phyloP scores from a whole-genome alignment of 352 stramenopile species.

The Albugo candida region DNA sequence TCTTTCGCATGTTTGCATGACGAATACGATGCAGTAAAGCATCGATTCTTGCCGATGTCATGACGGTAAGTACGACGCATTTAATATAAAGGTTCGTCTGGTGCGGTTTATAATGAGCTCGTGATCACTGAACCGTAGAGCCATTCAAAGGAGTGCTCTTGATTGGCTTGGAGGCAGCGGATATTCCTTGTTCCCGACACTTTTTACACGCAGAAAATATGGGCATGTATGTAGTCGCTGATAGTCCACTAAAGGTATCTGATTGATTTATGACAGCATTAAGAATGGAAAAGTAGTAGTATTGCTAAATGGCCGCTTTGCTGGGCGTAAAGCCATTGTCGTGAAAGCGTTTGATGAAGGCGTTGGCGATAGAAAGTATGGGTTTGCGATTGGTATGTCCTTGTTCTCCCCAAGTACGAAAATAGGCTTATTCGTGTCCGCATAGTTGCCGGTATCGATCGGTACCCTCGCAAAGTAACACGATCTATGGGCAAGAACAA shows the following conservation, averaged over 20 bases:
- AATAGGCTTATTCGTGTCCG: background rate
- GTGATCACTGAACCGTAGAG: too few species aligned
- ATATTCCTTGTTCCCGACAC: too few species aligned
- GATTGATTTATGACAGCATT: slow-evolving; percentile 32
- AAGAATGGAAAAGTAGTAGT: slow-evolving; percentile 99
- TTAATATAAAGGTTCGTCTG: too few species aligned
- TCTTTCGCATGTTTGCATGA: too few species aligned
- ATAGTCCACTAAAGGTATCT: background rate
- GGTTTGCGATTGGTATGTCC: slow-evolving; percentile 83
- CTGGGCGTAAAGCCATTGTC: slow-evolving; percentile 97
- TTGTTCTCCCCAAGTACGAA: background rate
- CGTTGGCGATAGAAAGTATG: slow-evolving; percentile 91
- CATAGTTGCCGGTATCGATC: slow-evolving; percentile 87
- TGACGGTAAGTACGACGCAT: too few species aligned
- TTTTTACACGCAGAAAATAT: too few species aligned
- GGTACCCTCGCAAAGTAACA: slow-evolving; percentile 94
- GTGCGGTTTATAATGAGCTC: too few species aligned
- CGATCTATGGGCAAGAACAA: slow-evolving; percentile 93
- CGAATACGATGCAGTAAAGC: too few species aligned
- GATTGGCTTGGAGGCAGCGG: too few species aligned
- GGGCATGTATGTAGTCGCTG: background rate
- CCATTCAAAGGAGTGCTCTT: too few species aligned
- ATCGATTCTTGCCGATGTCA: too few species aligned
- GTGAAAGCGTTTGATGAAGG: slow-evolving; percentile 98
- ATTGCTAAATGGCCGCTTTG: slow-evolving; percentile 95